Evolutionary conservation across 495 filamentous ascomycete species (phyloP), one percentile per base, ranked within the genome.

Genomic region (Aspergillus nidulans): DNA sequence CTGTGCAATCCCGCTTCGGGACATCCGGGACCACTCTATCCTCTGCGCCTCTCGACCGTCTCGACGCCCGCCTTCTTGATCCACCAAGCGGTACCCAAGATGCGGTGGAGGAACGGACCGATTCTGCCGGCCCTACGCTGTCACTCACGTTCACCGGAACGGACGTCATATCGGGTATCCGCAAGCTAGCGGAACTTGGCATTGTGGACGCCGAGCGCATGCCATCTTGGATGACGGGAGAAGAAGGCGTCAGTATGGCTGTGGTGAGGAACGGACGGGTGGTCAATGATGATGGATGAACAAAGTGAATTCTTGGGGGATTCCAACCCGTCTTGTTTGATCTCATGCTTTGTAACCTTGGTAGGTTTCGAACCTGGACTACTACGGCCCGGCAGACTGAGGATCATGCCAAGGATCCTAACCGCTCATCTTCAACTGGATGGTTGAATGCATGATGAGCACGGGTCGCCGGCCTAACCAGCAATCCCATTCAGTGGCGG

Each of bases 171-270:
- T 81, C 84, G 1, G 91, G 91, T 0, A 75, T 95, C 24, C 76
- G 89, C 44, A 80, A 85, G 62, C 76, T 95, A 24, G 84, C 91
- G 0, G 91, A 94, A 63, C 59, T 74, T 10, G 90, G 89, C 0
- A 75, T 89, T 13, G 66, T 94, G 12, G 82, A 92, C 60, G 87
- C 87, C 0, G 79, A 82, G 67, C 78, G 73, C 20, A 92, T 95
- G 84, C 90, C 90, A 0, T 87, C 89, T 0, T 96, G 91, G 91
- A 86, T 95, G 85, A 92, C 89, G 1, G 91, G 91, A 1, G 89
- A 95, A 62, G 90, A 88, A 19, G 87, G 83, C 0, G 83, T 95
- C 3, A 92, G 85, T 58, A 69, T 84, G 40, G 88, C 86, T 1
- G 77, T 80, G 38, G 82, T 95, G 0, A 79, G 76, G 49, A 62